phyloP scores from a whole-genome alignment of 148 eudicot genomes.

The Rhododendron ovatum region DNA sequence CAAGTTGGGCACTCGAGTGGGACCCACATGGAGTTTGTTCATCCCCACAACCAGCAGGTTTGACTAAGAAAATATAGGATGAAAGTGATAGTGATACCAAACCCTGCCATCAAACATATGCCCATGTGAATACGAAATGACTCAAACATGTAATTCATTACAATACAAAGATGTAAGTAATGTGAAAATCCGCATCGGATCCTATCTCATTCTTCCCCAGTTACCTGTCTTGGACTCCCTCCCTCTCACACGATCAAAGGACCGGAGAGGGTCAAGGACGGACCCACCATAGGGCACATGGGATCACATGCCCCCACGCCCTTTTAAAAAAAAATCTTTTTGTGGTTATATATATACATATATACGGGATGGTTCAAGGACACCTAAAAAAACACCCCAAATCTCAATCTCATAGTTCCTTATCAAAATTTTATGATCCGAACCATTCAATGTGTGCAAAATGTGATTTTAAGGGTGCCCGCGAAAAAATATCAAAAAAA shows the following conservation, averaged over 20 bases:
- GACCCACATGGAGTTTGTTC: slow-evolving; percentile 38
- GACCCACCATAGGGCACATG: too few species aligned
- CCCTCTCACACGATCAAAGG: not conserved
- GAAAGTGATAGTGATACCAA: slow-evolving; percentile 45
- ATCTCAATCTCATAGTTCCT: too few species aligned
- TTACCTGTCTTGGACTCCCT: not conserved
- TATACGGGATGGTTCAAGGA: too few species aligned
- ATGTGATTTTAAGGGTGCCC: too few species aligned
- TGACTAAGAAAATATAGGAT: slow-evolving; percentile 55
- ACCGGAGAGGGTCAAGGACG: not conserved
- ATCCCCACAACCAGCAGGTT: slow-evolving; percentile 61
- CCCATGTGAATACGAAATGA: not conserved
- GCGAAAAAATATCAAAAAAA: too few species aligned
- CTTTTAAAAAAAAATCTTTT: too few species aligned
- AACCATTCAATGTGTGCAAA: too few species aligned
- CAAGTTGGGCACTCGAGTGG: slow-evolving; percentile 30
- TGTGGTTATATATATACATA: too few species aligned
- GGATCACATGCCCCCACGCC: too few species aligned
- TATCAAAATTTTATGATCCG: too few species aligned
- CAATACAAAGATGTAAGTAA: not conserved
- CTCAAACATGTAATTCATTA: not conserved
- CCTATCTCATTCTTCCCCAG: not conserved
- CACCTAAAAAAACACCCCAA: too few species aligned
- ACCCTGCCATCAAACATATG: slow-evolving; percentile 38
- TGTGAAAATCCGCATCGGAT: not conserved